Base-by-base conservation (phyloP, 495 filamentous ascomycete species). In the Ramalina peruviana region DNA sequence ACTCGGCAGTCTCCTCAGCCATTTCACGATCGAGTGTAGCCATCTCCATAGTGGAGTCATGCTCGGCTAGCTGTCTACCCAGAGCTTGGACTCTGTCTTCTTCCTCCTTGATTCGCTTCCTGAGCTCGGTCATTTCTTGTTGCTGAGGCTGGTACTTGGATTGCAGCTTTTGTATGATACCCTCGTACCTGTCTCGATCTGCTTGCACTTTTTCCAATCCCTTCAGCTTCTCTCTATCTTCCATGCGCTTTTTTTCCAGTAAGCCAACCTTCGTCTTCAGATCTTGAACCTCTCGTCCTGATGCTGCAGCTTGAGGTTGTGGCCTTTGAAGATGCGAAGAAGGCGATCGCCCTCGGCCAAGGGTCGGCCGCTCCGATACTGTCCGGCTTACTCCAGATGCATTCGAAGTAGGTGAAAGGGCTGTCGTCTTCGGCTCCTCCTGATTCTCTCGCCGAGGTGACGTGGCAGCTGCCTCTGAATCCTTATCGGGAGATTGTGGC, bases 1-100 rank as follows among this genome's bases (percentile, higher is more conserved):
- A 75, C 54, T 97, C 92, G 6, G 85, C 82, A 36, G 79, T 85
- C 60, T 97, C 90, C 63, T 96, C 90, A 2, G 92, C 93, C 88
- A 97, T 95, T 64, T 97, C 90, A 15, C 87, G 74, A 60, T 98
- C 92, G 17, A 98, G 68, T 0, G 83, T 81, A 16, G 86, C 86
- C 68, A 94, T 82, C 68, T 98, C 93, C 65, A 95, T 67, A 15
- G 82, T 71, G 6, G 79, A 75, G 16, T 96, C 92, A 64, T 92
- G 79, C 46, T 95, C 88, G 0, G 81, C 83, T 58, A 89, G 82
- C 19, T 83, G 68, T 13, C 72, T 67, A 53, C 90, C 86, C 10
- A 92, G 62, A 44, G 81, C 70, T 50, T 83, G 81, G 10, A 85
- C 64, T 43, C 72, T 74, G 13, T 72, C 63, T 54, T 88, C 82